Percentiles rank a stretch among this genome's conserved stretches.
Evolutionary conservation across 1,284 basidiomycete genomes (phyloP).

Genomic region (Heimioporus retisporus): DNA sequence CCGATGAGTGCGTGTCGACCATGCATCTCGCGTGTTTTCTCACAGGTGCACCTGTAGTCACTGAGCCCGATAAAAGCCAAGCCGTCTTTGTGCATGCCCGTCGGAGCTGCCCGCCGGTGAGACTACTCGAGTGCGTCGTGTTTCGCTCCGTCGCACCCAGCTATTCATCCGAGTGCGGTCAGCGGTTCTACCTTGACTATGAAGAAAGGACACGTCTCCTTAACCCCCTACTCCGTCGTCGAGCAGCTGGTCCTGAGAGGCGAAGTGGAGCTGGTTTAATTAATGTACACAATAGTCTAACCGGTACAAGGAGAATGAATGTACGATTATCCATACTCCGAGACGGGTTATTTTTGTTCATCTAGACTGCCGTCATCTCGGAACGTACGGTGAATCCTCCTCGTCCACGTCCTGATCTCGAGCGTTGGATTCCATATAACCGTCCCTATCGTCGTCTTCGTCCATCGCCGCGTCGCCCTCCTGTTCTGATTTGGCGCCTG

Average conservation of each 20-base stretch:
- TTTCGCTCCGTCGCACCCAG: constrained; percentile 5
- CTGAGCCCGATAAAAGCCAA: constrained; percentile 76
- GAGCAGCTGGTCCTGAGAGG: constrained; percentile 75
- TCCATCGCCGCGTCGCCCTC: constrained; percentile 48
- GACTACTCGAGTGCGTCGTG: constrained; percentile 74
- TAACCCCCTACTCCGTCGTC: constrained; percentile 77
- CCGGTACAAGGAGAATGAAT: constrained; percentile 18
- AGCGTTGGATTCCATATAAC: constrained; percentile 29
- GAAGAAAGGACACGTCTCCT: constrained; percentile 75
- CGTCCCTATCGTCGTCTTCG: constrained; percentile 46
- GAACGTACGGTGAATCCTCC: not conserved
- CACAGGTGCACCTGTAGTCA: constrained; percentile 58
- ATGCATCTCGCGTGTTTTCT: constrained; percentile 16
- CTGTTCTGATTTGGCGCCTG: constrained; percentile 38
- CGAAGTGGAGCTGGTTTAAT: constrained; percentile 77
- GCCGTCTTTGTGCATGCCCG: constrained; percentile 87
- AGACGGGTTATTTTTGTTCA: too few relatives aligned
- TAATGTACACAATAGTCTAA: constrained; percentile 31
- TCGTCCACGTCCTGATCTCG: constrained; percentile 37
- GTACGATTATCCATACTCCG: not conserved
- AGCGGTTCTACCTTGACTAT: constrained; percentile 74
- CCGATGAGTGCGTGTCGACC: constrained; percentile 74
- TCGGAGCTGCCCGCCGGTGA: constrained; percentile 74
- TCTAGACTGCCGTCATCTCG: constrained; percentile 29
- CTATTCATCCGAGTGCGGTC: constrained; percentile 15